Evolutionary conservation across 2,329 filamentous ascomycete genomes (phyloP), one percentile per base, ranked within the genome.

Genomic region (Diaporthe eres): DNA sequence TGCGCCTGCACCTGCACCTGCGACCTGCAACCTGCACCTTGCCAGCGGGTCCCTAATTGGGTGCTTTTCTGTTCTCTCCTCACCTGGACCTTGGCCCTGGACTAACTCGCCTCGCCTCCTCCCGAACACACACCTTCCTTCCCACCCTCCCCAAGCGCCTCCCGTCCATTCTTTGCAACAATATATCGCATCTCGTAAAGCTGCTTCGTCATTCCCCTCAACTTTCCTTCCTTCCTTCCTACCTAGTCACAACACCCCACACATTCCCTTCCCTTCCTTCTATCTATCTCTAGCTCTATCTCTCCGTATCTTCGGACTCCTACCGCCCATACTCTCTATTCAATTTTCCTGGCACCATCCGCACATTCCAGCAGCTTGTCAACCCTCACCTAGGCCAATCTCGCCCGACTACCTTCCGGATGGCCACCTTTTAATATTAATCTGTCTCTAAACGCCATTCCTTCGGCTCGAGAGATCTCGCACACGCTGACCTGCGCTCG

Each of bases 371-470:
- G 37, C 58, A n/a, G 34, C 49, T 58, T 57, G 51, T 25, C 49
- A 28, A 57, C 57, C 37, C 42, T 55, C 58, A 57, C 31, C 70
- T 60, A 72, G 55, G 58, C 58, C 71, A 53, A 42, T 39, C 25
- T 34, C 67, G 42, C 49, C 61, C 61, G 13, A 74, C 19, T 37
- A 63, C 39, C 53, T 61, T n/a, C 65, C 65, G 71, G 55, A 72
- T 73, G 74, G 61, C 75, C 68, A 57, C 8, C 44, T 61, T 74
- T 74, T 77, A 77, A 77, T 77, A 70, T 72, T 77, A 77, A 77
- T 77, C 55, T 72, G 75, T 63, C 75, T 75, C 65, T 75, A 37
- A 72, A 60, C 60, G 67, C 72, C 72, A 68, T 74, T 72, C 44
- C 31, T 61, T 57, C 63, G 55, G 74, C 71, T 63, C 53, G 28